Base-by-base conservation (phyloP, 495 filamentous ascomycete genomes). In the Lichina pygmaea region DNA sequence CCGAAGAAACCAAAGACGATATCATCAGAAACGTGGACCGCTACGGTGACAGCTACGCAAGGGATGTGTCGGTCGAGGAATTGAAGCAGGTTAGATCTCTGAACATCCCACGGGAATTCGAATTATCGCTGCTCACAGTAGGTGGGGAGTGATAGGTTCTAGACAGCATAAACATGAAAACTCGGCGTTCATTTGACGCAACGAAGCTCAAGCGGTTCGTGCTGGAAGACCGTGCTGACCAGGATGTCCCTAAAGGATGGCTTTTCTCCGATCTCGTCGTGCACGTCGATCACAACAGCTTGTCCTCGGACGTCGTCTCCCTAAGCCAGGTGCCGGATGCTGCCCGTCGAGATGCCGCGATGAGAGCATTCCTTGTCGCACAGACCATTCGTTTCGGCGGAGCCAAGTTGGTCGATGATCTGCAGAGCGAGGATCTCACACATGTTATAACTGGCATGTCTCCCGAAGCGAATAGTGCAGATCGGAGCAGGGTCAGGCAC, bases 11-110 rank as follows among this genome's bases (percentile, higher is more conserved):
- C 40, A 56, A 64, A 38, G 57, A 63, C 31, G 60, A 58, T 6
- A 56, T 67, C 13, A 59, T 60, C 30, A 52, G 50, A 17, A 80
- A 73, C 48, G 62, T 78, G 7, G 89, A 97, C 57, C 62, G 66
- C 49, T 93, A 69, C 52, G 75, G 72, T 2, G 89, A 97, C 57
- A 86, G 84, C 53, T 95, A 84, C 56, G 68, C 76, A 2, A 67
- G 84, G 31, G 74, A 92, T 50, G 62, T 78, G 9, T 67, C 59
- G 1, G 54, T 64, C 0, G 70, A 76, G 5, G 81, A 93, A 53
- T 60, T 95, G 32, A 62, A 58, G 42, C 57, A 62, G 10, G 60
- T 39, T 83, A 41, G 10, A 60, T 66, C 41, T 52, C 61, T 31
- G 36, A 52, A 47, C 17, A 34, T 11, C 31, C 38, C 39, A 9